These are phyloP conservation scores for Salix suchowensis DNA, from an alignment of 345 rosid genomes.

Conservation along the genomic window DNA sequence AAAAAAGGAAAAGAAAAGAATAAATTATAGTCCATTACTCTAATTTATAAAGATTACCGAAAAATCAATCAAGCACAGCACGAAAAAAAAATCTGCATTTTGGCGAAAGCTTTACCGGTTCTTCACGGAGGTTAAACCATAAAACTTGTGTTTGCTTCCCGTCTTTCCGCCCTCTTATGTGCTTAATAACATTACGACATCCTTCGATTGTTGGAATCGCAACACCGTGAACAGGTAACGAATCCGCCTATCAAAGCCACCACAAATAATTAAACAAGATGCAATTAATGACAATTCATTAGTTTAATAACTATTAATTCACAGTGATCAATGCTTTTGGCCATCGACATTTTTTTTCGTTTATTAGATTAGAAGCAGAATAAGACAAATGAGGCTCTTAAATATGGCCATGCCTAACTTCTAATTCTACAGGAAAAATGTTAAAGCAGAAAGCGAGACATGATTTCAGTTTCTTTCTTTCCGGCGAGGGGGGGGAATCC, in stretches of 20 bases:
- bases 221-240: constrained; percentile 79
- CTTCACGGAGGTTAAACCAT: constrained; percentile 97
- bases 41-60: not conserved
- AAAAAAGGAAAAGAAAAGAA: not conserved
- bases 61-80: not conserved
- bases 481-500: not conserved
- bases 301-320: not conserved
- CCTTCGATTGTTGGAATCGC: constrained; percentile 88
- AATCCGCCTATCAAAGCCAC: constrained; percentile 55
- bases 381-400: not conserved
- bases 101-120: constrained; percentile 54
- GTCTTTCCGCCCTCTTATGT: constrained; percentile 66
- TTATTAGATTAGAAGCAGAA: not conserved
- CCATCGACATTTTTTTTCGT: not conserved
- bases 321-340: not conserved
- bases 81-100: not conserved
- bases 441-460: too few species aligned
- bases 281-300: not conserved
- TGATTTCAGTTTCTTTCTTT: not conserved
- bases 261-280: constrained; percentile 2
- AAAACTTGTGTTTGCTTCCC: constrained; percentile 56
- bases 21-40: not conserved
- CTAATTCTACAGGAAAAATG: not conserved
- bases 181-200: constrained; percentile 78
- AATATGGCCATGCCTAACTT: not conserved